These are phyloP conservation scores for Puccinia hordei DNA, from an alignment of 1,284 basidiomycete genomes.

Conservation along the genomic window DNA sequence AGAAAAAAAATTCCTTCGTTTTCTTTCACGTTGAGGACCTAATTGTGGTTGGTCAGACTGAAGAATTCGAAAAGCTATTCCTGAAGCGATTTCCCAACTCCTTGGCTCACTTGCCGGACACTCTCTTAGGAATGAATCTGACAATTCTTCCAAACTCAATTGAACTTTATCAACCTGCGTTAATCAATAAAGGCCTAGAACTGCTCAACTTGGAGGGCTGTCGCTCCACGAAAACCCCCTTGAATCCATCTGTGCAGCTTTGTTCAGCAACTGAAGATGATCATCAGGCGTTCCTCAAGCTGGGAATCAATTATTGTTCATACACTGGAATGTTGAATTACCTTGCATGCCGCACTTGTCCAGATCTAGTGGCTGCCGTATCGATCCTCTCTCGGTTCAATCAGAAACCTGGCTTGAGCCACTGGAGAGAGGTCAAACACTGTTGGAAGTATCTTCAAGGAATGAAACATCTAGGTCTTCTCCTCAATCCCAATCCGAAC, in stretches of 20 bases:
- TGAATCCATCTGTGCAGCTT: neutral
- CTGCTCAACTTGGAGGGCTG: neutral
- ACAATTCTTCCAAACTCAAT: no score
- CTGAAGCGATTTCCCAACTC: neutral
- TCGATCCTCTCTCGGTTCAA: neutral
- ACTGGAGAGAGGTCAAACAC: slow-evolving; percentile 2
- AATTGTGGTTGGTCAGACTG: neutral
- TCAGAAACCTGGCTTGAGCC: neutral
- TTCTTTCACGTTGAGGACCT: neutral
- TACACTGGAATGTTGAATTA: neutral
- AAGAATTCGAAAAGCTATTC: neutral
- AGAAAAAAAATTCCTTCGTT: neutral
- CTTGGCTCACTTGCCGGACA: neutral
- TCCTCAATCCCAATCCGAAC: neutral
- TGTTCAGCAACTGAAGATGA: neutral
- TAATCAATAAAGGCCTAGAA: neutral
- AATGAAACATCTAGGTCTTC: neutral
- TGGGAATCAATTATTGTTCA: neutral
- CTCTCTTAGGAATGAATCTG: neutral
- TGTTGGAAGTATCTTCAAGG: neutral
- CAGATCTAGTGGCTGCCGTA: neutral
- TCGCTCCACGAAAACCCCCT: neutral
- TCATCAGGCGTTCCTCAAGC: neutral
- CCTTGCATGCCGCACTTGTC: neutral
- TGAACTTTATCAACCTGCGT: neutral